phyloP scores from a whole-genome alignment of 2,329 filamentous ascomycete genomes.

The Fusarium xyrophilum region DNA sequence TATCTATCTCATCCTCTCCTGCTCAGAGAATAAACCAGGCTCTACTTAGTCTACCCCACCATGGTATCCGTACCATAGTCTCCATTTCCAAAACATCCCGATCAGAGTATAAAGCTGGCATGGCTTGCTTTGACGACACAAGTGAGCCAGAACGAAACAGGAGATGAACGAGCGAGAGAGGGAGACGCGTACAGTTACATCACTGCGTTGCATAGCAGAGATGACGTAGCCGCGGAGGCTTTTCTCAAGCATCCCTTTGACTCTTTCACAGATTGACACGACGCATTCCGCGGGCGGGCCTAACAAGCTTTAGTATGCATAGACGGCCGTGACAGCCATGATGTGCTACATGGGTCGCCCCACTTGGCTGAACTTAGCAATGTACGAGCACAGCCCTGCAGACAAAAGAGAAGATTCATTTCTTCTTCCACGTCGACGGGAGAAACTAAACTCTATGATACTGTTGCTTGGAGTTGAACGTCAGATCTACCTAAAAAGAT shows the following conservation, averaged over 20 bases:
- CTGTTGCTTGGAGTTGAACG: neutral
- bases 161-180: neutral
- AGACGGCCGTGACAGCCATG: neutral
- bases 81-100: no score
- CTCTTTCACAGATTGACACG: neutral
- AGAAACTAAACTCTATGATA: neutral
- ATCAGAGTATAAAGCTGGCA: neutral
- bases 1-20: no score
- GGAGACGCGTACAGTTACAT: neutral
- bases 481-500: rapidly evolving
- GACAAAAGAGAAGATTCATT: neutral
- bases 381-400: neutral
- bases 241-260: neutral
- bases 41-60: no score
- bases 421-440: neutral
- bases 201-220: neutral
- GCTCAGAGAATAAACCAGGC: no score
- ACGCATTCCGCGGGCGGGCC: neutral
- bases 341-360: neutral
- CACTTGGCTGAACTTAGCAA: neutral
- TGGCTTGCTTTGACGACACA: rapidly evolving
- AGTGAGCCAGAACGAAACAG: neutral
- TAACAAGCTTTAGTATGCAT: neutral
- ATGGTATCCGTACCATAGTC: no score
- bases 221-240: neutral